Percentiles rank a stretch among this genome's conserved stretches.
Evolutionary conservation across 139 green algal genomes (phyloP).

Genomic region (Tetratostichococcus sp.): DNA sequence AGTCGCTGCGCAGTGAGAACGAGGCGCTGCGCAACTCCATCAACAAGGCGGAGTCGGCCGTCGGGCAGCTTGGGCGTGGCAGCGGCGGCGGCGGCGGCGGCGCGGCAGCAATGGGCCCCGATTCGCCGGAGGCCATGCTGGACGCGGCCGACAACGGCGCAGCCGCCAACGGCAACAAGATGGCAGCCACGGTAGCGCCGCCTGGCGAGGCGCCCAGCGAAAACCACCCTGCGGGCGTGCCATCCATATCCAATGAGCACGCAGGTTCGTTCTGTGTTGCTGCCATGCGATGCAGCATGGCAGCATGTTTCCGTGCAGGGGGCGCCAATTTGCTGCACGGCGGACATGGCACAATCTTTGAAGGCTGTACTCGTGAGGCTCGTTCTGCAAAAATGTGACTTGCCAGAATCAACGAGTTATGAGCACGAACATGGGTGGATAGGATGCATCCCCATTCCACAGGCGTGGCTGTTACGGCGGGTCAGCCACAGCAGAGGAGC

Average conservation of each 20-base stretch:
- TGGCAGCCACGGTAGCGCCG: background rate
- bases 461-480: too few species aligned
- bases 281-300: too few species aligned
- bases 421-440: too few species aligned
- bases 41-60: conserved; percentile 17
- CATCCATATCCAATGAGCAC: background rate
- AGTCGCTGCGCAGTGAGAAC: conserved; percentile 72
- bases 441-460: too few species aligned
- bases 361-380: too few species aligned
- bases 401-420: too few species aligned
- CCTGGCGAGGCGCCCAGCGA: too few species aligned
- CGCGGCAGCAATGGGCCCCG: background rate
- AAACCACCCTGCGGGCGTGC: background rate
- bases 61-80: conserved; percentile 16
- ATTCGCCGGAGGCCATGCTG: background rate
- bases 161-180: background rate
- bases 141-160: background rate
- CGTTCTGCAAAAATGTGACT: too few species aligned
- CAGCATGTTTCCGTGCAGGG: background rate
- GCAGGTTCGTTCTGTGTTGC: background rate
- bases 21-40: conserved; percentile 68
- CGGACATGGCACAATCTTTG: too few species aligned
- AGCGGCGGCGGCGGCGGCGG: conserved; percentile 10
- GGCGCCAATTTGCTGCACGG: too few species aligned
- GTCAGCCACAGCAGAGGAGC: too few species aligned